Evolutionary conservation across 192 early-diverging fungal genomes (phyloP).

Genomic region (Rhizoclosmatium globosum): DNA sequence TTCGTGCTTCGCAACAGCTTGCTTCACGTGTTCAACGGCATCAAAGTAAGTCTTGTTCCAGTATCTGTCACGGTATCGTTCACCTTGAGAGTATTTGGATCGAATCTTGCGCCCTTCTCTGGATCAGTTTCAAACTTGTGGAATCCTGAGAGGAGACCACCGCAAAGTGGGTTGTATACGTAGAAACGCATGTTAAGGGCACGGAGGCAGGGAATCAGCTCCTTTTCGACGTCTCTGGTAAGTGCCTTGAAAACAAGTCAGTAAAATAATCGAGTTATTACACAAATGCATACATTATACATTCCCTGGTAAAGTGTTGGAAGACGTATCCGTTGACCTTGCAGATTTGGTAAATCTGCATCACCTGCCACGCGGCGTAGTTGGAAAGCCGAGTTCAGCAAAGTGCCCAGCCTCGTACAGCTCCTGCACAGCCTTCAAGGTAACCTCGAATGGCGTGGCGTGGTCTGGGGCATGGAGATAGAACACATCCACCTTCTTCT

Average conservation of each 20-base stretch:
- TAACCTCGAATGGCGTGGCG: slow-evolving; percentile 59
- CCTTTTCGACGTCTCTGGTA: slow-evolving; percentile 47
- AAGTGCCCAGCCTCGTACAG: slow-evolving; percentile 63
- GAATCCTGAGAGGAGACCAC: slow-evolving; percentile 51
- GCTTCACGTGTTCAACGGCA: slow-evolving; percentile 58
- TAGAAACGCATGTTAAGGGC: slow-evolving; percentile 69
- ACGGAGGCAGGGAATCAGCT: slow-evolving; percentile 68
- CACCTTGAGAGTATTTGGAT: slow-evolving; percentile 44
- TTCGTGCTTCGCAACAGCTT: slow-evolving; percentile 36
- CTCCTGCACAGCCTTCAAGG: slow-evolving; percentile 62
- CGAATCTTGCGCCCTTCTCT: slow-evolving; percentile 48
- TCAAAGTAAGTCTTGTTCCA: slow-evolving; percentile 62
- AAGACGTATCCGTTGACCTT: slow-evolving; percentile 54
- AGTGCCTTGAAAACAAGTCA: slow-evolving; percentile 2
- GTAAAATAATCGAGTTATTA: no score
- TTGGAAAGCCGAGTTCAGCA: slow-evolving; percentile 51
- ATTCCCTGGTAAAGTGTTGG: slow-evolving; percentile 59
- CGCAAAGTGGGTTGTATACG: slow-evolving; percentile 71
- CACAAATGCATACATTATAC: slow-evolving; percentile 33
- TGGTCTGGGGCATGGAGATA: slow-evolving; percentile 72
- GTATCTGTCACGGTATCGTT: slow-evolving; percentile 49
- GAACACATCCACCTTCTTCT: slow-evolving; percentile 63
- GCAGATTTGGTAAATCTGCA: slow-evolving; percentile 58
- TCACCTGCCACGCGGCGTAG: slow-evolving; percentile 58
- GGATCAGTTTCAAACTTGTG: slow-evolving; percentile 44